Conservation (phyloP, 1,139 yeast species). For the Tardiomyces blankii region DNA sequence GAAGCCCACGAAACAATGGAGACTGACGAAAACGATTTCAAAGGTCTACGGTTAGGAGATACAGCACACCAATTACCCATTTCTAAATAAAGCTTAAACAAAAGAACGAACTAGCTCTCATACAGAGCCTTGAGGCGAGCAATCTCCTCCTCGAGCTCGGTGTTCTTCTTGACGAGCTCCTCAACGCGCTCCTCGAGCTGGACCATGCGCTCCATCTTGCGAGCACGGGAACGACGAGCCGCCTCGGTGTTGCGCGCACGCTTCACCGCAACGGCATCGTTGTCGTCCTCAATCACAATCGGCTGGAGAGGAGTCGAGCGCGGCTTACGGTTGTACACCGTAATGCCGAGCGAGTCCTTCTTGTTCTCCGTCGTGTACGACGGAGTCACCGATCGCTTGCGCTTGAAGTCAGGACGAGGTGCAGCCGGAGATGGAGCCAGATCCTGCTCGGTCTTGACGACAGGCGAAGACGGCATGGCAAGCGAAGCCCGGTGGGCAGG, state of each 20-base stretch:
- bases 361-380: constrained; percentile 14
- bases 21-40: too few species aligned
- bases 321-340: constrained; percentile 30
- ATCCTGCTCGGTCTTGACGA: not conserved
- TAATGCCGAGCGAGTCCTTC: constrained; percentile 28
- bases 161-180: constrained; percentile 31
- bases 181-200: constrained; percentile 76
- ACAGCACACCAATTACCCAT: not conserved
- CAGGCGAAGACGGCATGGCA: not conserved
- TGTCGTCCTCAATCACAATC: constrained; percentile 36
- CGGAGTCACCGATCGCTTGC: not conserved
- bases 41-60: not conserved
- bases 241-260: constrained; percentile 96
- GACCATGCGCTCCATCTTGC: constrained; percentile 79
- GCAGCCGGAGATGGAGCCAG: not conserved
- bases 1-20: too few species aligned
- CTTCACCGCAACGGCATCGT: constrained; percentile 26
- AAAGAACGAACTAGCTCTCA: not conserved
- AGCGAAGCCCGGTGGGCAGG: constrained; percentile 2
- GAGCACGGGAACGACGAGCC: constrained; percentile 89
- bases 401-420: not conserved
- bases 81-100: not conserved
- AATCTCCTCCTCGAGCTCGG: constrained; percentile 17
- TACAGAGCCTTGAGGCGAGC: constrained; percentile 12
- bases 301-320: constrained; percentile 45